Conservation (phyloP, 208 protist genomes). For the Chromosphaera perkinsii region DNA sequence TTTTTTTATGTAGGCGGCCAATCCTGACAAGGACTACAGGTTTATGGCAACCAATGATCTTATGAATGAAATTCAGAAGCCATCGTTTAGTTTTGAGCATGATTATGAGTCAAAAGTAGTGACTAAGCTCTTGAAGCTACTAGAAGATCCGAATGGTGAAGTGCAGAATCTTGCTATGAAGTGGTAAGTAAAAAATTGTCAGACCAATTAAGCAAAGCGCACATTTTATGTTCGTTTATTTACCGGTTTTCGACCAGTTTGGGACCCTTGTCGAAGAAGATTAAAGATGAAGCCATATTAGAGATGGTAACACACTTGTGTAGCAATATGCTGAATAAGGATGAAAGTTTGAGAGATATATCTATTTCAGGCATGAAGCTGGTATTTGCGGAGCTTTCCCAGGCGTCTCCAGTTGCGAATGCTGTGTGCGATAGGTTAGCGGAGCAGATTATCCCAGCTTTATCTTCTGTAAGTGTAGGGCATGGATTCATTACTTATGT, state of each 20-base stretch:
- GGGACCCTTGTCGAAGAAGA: not conserved
- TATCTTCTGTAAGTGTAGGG: too few relatives aligned
- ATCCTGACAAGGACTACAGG: constrained; percentile 21
- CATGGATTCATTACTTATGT: too few relatives aligned
- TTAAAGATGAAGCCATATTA: not conserved
- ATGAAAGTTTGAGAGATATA: constrained; percentile 4
- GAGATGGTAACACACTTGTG: not conserved
- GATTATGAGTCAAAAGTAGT: constrained; percentile 16
- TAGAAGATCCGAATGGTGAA: constrained; percentile 23
- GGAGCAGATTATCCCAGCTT: too few relatives aligned
- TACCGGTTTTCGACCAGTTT: not conserved
- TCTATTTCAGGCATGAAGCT: constrained; percentile 6
- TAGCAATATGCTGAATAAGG: not conserved
- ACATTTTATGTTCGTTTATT: not conserved
- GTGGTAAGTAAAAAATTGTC: constrained; percentile 1
- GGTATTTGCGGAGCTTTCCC: too few relatives aligned
- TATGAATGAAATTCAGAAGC: constrained; percentile 5
- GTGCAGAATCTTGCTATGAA: constrained; percentile 29
- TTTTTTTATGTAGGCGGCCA: not conserved
- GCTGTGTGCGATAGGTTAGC: too few relatives aligned
- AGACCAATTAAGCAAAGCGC: too few relatives aligned
- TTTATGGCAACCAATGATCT: constrained; percentile 33
- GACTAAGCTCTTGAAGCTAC: not conserved
- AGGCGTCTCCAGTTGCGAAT: too few relatives aligned
- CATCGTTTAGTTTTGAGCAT: constrained; percentile 4